Evolutionary conservation across 805 yeast species (phyloP).

Genomic region (Candida dajiaensis): DNA sequence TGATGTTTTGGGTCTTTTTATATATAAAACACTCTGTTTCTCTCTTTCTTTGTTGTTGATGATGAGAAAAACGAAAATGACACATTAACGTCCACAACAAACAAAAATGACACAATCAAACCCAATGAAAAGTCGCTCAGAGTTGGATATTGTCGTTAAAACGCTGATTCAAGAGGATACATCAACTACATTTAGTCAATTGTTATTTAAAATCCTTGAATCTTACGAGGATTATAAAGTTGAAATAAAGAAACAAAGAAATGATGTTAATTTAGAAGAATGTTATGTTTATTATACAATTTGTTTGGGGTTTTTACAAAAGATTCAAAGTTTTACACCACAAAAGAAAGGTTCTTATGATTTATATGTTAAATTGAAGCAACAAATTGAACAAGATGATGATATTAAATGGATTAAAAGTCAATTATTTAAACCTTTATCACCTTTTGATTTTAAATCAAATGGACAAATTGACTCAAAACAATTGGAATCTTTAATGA

Average conservation of each 20-base stretch:
- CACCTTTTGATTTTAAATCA: conserved; percentile 10
- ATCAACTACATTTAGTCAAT: background rate
- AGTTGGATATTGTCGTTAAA: background rate
- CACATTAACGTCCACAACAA: background rate
- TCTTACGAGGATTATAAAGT: background rate
- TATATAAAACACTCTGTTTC: too few relatives aligned
- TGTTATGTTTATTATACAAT: background rate
- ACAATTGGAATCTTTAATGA: conserved; percentile 10
- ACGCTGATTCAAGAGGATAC: background rate
- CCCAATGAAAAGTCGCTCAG: background rate
- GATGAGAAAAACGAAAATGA: background rate
- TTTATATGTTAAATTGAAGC: background rate
- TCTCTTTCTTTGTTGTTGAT: too few relatives aligned
- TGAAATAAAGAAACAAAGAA: background rate
- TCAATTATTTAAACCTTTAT: background rate
- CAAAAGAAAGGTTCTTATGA: background rate
- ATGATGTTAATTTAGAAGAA: background rate
- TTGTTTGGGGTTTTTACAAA: background rate
- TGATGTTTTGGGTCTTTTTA: too few relatives aligned
- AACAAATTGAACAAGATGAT: background rate
- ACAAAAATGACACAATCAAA: background rate
- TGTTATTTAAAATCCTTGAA: background rate
- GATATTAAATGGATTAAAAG: background rate
- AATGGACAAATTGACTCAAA: conserved; percentile 11
- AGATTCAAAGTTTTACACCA: background rate